Evolutionary conservation across 805 yeast genomes (phyloP), one percentile per base, ranked within the genome.

Genomic region (Suhomyces sp.): DNA sequence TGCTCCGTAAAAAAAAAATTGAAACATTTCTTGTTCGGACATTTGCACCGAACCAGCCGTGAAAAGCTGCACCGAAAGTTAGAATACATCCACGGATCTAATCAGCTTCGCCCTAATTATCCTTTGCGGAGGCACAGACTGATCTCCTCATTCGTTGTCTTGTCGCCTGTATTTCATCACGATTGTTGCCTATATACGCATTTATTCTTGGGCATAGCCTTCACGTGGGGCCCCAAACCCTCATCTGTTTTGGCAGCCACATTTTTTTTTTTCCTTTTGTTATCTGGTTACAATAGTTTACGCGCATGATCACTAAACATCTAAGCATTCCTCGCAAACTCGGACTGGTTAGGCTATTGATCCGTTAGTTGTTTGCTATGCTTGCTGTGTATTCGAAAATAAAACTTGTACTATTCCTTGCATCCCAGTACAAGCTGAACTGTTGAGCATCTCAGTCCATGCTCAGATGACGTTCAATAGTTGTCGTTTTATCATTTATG

Each of bases 111-210:
- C 41, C 41, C 22, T 37, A 37, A 17, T 19, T 12, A 37, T 37
- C 19, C 22, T 37, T 10, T 19, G 41, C 41, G 20, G 3, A 35
- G 40, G 21, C 41, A 19, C 7, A 19, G 41, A 37, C 21, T 37
- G 41, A 37, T 37, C 41, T 37, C 41, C 41, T 37, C 41, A 37
- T 10, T 37, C 41, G 41, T 37, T 37, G 41, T 17, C 41, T 37
- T 37, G 41, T 37, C 41, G 41, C 22, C 41, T 17, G 22, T 37
- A 10, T 10, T 37, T 37, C 41, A 10, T 37, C 22, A 37, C 22
- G 22, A 37, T 17, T 17, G 21, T 37, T 31, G 17, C n/a, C 17
- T 31, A 10, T 33, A 13, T n/a, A 10, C 41, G 12, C 21, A 37
- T 19, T 17, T 9, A 17, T 17, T 37, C 41, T 37, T 19, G 22